Evolutionary conservation across 192 early-diverging fungal species (phyloP).

Genomic region (Entophlyctis luteolus): DNA sequence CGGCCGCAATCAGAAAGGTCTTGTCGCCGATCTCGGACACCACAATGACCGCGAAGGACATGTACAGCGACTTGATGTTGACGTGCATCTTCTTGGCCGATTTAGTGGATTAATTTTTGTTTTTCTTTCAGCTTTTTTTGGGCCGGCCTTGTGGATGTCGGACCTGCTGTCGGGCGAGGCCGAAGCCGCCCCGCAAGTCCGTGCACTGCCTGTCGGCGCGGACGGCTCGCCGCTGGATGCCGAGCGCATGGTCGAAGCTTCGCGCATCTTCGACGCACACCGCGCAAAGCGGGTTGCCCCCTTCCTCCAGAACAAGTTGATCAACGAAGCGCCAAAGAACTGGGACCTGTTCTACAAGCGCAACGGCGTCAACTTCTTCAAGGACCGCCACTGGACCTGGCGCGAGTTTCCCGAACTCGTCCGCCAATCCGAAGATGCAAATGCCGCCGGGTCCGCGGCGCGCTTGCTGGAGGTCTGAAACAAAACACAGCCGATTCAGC

Average conservation of each 20-base stretch:
- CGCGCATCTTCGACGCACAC: conserved; percentile 6
- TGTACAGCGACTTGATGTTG: conserved; percentile 38
- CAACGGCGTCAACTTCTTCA: conserved; percentile 76
- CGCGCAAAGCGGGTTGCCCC: conserved; percentile 18
- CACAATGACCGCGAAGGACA: conserved; percentile 82
- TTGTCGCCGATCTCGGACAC: conserved; percentile 99
- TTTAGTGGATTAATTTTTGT: background rate
- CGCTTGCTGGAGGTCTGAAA: conserved; percentile 17
- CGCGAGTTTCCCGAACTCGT: conserved; percentile 89
- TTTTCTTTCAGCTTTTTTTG: background rate
- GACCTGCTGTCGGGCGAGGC: too few species aligned
- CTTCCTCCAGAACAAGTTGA: conserved; percentile 30
- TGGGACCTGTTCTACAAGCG: conserved; percentile 51
- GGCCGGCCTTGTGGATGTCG: background rate
- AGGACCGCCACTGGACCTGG: conserved; percentile 93
- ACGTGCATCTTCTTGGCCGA: background rate
- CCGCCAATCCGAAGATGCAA: too few species aligned
- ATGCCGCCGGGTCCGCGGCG: too few species aligned
- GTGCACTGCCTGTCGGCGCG: too few species aligned
- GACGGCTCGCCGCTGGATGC: background rate
- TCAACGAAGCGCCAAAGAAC: conserved; percentile 36
- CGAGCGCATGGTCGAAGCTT: conserved; percentile 3
- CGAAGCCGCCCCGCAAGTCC: background rate
- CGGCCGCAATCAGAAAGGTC: conserved; percentile 96
- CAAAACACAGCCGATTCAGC: too few species aligned